Base-by-base conservation (phyloP, 139 green algal species). In the Volvox africanus region DNA sequence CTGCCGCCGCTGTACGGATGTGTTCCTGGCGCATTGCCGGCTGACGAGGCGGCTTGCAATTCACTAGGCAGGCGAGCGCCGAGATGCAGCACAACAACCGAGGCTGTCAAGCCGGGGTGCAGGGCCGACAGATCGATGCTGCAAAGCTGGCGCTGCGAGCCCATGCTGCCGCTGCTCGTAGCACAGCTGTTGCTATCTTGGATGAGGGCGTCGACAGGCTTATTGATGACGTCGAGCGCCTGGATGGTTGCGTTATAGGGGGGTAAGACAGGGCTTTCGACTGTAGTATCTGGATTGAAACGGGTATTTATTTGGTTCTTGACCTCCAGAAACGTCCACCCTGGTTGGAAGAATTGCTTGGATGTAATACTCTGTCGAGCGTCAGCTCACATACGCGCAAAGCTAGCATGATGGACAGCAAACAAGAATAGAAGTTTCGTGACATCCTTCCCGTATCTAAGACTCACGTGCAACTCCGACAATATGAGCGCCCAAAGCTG, bases 401-500 rank as follows among this genome's bases (percentile, higher is more conserved):
- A 55, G 44, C 44, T 55, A 9, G 44, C 44, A 55, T 55, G 44
- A 55, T 55, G 44, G 44, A 9, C 44, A 55, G 9, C 44, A 14
- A 55, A 9, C 44, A 55, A 55, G 44, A 9, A 9, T 55, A 55
- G 44, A 55, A 9, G 44, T 55, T 55, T 55, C 44, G 44, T 9
- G 44, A 55, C 44, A 55, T 9, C 9, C 44, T 55, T 55, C 44
- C 44, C 44, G 44, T 55, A 55, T 55, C 44, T 55, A 55, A 55
- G 44, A 81, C 73, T 18, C 20, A 90, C 86, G 14, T 76, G 86
- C 73, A 90, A 32, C 86, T 90, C 86, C 19, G 20, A 26, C 9
- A 75, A 32, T 22, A 90, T 75, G 9, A 90, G 86, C 30, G 44
- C 30, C 86, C 86, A 90, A 73, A 90, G 73, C 73, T 90, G 86